Evolutionary conservation across 148 eudicot species (phyloP), one percentile per base, ranked within the genome.

Genomic region (Amaranthus palmeri): DNA sequence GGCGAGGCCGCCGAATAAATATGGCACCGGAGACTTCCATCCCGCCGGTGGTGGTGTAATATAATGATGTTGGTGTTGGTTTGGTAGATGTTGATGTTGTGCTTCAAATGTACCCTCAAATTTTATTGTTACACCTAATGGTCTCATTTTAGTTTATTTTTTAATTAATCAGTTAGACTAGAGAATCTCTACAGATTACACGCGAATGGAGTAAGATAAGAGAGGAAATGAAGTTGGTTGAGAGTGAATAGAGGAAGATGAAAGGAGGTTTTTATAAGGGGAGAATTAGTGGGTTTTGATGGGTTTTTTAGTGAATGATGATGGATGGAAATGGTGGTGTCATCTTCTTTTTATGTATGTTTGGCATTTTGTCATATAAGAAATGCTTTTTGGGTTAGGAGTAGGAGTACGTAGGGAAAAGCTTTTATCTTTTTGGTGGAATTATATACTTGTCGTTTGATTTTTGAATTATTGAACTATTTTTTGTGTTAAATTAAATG

Each of bases 1-100:
- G 0, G 97, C 97, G 8, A 91, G 54, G 1, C 97, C 97, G 1
- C 97, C 97, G 77, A 91, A 88, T 0, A 91, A 76, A 73, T 91
- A 91, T 12, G 97, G 93, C 13, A 91, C 86, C 53, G 96, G 91
- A 2, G 97, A 88, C 80, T 88, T 89, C 97, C 93, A 91, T 43
- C 62, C 78, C 0, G 69, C 49, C 7, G 44, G 12, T 5, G 59
- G 10, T 1, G 74, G 18, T n/a, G 84, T 2, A 10, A 47, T 41
- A 81, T 61, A 80, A 25, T 69, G 82, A 6, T 63, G 71, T 25
- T 25, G 0, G 36, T 25, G 36, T 2, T 74, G 69, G 36, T 25
- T 25, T 0, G 78, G 71, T 45, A 74, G 13, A 1, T 43, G 13
- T 43, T 83, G 44, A 25, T 25, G 36, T 3, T 82, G 71, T 12